These are phyloP conservation scores for Coniella lustricola DNA, from an alignment of 2,329 filamentous ascomycete genomes.

Conservation along the genomic window DNA sequence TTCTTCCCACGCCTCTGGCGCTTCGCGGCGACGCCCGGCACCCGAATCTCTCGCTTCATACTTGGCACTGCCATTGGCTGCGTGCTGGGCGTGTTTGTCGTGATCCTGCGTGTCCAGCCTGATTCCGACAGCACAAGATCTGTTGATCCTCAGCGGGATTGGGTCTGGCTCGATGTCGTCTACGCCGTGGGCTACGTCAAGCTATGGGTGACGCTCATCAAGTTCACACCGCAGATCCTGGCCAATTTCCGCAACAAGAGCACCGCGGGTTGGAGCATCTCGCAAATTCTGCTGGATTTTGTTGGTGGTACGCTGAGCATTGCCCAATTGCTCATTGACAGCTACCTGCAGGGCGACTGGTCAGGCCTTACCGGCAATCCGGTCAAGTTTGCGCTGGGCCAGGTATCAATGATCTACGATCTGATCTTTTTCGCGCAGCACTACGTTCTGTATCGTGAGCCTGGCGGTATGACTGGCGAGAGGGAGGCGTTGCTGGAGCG, in stretches of 20 bases:
- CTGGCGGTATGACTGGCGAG: constrained; percentile 27
- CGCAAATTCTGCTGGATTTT: constrained; percentile 77
- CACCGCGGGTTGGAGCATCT: constrained; percentile 82
- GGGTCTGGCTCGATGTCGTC: constrained; percentile 57
- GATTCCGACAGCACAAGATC: constrained; percentile 1
- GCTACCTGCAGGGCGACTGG: constrained; percentile 79
- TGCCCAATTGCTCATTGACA: constrained; percentile 76
- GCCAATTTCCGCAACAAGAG: constrained; percentile 80
- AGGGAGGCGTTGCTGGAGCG: constrained; percentile 30
- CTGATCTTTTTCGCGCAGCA: constrained; percentile 82
- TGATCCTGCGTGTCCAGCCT: constrained; percentile 38
- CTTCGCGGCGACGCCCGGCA: constrained; percentile 53
- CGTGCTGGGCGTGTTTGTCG: constrained; percentile 49
- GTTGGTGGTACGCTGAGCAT: constrained; percentile 75
- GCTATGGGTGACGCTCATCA: constrained; percentile 78
- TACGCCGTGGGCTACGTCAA: constrained; percentile 81
- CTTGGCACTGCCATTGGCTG: constrained; percentile 65
- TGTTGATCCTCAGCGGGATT: constrained; percentile 36
- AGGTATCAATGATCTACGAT: constrained; percentile 82
- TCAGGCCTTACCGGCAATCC: constrained; percentile 85
- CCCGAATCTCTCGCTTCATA: constrained; percentile 53
- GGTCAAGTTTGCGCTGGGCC: constrained; percentile 79
- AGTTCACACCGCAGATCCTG: constrained; percentile 83
- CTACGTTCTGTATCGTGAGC: constrained; percentile 63
- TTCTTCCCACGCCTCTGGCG: constrained; percentile 68